Evolutionary conservation across 768 basidiomycete genomes (phyloP).

Genomic region (Trametes meyenii): DNA sequence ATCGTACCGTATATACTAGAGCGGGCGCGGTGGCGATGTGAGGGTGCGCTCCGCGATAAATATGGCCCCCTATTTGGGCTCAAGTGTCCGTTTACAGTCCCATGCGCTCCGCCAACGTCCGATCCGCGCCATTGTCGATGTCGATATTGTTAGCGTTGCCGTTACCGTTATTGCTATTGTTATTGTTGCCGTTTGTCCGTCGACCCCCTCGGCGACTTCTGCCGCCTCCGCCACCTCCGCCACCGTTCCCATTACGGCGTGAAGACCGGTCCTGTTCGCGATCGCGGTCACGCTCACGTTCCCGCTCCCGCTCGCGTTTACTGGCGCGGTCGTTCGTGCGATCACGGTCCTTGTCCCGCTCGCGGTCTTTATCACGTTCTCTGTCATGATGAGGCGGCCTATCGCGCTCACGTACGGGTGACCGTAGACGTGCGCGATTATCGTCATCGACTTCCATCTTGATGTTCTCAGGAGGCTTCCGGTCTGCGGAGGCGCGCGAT

Average conservation of each 20-base stretch:
- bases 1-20: conserved; percentile 34
- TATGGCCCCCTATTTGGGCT: conserved; percentile 29
- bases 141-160: conserved; percentile 32
- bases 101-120: conserved; percentile 86
- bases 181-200: conserved; percentile 15
- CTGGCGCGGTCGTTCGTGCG: conserved; percentile 39
- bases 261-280: conserved; percentile 38
- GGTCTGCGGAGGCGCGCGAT: conserved; percentile 26
- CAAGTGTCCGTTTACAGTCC: conserved; percentile 81
- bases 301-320: conserved; percentile 39
- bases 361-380: conserved; percentile 43
- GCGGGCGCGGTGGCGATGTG: conserved; percentile 11
- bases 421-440: conserved; percentile 44
- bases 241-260: conserved; percentile 47
- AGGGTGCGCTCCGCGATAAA: conserved; percentile 12
- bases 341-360: conserved; percentile 38
- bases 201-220: conserved; percentile 39
- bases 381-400: conserved; percentile 35
- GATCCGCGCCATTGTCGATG: conserved; percentile 50
- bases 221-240: conserved; percentile 38
- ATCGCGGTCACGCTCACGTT: conserved; percentile 41
- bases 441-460: conserved; percentile 58
- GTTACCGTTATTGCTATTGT: not conserved
- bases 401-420: conserved; percentile 41
- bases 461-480: conserved; percentile 20